phyloP scores from a whole-genome alignment of 2,329 filamentous ascomycete genomes.

The Leptographium radiaticola region DNA sequence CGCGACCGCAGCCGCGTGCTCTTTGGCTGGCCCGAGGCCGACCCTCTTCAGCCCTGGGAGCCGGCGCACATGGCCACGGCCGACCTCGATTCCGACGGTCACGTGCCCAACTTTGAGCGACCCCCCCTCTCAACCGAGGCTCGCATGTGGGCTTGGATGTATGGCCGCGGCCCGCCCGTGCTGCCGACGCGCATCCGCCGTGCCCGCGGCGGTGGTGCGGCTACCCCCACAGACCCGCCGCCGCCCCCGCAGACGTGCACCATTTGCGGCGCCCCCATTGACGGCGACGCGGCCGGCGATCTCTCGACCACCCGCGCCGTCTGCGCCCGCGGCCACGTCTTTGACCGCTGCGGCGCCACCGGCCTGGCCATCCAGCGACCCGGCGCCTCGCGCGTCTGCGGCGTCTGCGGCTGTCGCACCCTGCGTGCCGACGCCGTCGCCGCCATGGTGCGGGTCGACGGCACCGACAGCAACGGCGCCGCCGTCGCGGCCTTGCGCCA shows the following conservation, averaged over 20 bases:
- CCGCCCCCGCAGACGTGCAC: slow-evolving; percentile 26
- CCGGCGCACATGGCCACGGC: no score
- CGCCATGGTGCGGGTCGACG: slow-evolving; percentile 12
- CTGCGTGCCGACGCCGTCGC: slow-evolving; percentile 30
- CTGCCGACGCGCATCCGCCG: not conserved
- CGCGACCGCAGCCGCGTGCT: slow-evolving; percentile 23
- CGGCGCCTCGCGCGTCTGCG: slow-evolving; percentile 39
- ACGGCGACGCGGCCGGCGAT: slow-evolving; percentile 8
- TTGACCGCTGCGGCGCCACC: slow-evolving; percentile 39
- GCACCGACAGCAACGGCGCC: not conserved
- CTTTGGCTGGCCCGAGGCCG: slow-evolving; percentile 17
- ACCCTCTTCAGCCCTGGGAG: no score
- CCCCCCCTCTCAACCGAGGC: slow-evolving; percentile 28
- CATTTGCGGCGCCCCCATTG: slow-evolving; percentile 26
- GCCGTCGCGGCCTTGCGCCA: slow-evolving; percentile 8
- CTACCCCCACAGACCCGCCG: no score
- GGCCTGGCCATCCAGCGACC: slow-evolving; percentile 41
- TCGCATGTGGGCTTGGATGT: slow-evolving; percentile 45
- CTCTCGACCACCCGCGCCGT: slow-evolving; percentile 2
- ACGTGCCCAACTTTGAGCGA: not conserved
- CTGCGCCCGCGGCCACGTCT: slow-evolving; percentile 24
- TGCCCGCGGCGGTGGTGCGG: not conserved
- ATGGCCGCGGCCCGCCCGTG: slow-evolving; percentile 31
- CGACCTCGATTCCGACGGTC: not conserved
- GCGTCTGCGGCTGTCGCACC: slow-evolving; percentile 39